Conservation (phyloP, 805 yeast species). For the Groenewaldozyma tartarivorans region DNA sequence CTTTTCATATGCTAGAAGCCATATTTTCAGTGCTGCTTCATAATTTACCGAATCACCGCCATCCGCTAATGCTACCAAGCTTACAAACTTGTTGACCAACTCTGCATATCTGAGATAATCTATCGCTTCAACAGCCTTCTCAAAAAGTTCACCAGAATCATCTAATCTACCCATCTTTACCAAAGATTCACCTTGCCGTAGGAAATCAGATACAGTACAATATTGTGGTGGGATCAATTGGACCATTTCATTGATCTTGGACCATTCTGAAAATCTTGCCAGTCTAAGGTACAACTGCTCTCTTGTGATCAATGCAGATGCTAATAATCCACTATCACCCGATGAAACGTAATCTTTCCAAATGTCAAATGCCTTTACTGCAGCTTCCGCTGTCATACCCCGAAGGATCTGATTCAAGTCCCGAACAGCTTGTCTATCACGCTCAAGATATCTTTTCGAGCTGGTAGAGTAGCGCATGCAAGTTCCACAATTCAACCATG, state of each 20-base stretch:
- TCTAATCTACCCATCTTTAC: background rate
- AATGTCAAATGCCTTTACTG: background rate
- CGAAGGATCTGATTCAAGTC: background rate
- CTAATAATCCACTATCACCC: background rate
- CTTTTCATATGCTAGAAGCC: no score
- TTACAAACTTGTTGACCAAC: no score
- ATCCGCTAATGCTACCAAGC: no score
- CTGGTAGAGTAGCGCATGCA: no score
- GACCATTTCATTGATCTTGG: background rate
- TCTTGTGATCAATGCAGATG: background rate
- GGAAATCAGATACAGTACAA: background rate
- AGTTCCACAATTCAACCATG: no score
- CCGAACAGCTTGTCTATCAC: background rate
- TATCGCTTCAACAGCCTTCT: no score
- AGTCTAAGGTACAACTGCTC: background rate
- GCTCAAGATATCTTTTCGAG: background rate
- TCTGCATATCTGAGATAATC: no score
- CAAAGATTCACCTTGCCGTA: background rate
- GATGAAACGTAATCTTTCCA: background rate
- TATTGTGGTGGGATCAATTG: background rate
- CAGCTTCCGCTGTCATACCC: background rate
- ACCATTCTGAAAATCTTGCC: background rate
- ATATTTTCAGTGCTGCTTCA: no score
- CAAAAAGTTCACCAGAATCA: no score
- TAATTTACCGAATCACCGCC: conserved; percentile 35